Evolutionary conservation across 1,284 basidiomycete species (phyloP), one percentile per base, ranked within the genome.

Genomic region (Marasmius sp.): DNA sequence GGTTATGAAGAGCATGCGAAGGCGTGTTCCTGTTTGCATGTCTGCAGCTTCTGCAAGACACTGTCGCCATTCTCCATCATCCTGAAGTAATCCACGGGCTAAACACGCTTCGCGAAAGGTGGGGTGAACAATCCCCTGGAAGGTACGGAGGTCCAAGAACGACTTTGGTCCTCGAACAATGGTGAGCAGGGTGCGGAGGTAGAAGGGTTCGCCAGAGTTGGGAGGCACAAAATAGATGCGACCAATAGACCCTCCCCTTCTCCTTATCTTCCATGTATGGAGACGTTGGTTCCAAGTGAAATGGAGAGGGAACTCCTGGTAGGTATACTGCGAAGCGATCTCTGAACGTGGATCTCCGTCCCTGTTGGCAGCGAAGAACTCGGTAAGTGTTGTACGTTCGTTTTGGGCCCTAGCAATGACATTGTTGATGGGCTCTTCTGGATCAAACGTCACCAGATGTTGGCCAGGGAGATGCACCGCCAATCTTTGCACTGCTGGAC

Each of bases 31-130:
- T 3, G 74, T 76, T 45, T 80, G 74, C 71, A 82, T 79, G 0
- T 58, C 55, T 22, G 68, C 51, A 10, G 82, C 82, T 61, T 84
- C 81, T 27, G 66, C 20, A 0, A 84, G 66, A 59, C 80, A 82
- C 5, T 64, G 62, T 0, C 69, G 27, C 79, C 79, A 82, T 64
- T 83, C 80, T 0, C 69, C 67, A 70, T 83, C 80, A 71, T 81
- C 75, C 53, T 80, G 70, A 0, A 83, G 66, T 0, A 84, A 69
- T 0, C 81, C 81, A 3, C 67, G 60, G 7, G 75, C 77, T 47
- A 77, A 52, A 55, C 80, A 83, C 8, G 78, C 78, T 6, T 70
- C 73, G 34, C 70, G 64, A 57, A 71, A 80, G 0, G 75, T 75
- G 2, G 58, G 58, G 62, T 69, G 64, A 8, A 52, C 12, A 18